phyloP scores from a whole-genome alignment of 2,329 filamentous ascomycete species.

The Chrysoporthe deuterocubensis region DNA sequence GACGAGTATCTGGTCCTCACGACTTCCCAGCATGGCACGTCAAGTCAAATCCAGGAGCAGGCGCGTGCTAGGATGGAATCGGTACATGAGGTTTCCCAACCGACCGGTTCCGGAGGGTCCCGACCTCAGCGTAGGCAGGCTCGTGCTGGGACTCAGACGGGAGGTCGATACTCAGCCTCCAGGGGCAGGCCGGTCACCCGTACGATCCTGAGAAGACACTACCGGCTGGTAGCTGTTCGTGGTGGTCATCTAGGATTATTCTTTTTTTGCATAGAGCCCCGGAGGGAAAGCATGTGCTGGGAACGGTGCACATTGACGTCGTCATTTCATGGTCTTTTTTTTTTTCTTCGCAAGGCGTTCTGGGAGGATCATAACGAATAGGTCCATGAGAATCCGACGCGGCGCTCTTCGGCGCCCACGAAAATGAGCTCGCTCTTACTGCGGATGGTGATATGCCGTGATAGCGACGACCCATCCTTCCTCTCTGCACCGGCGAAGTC shows the following conservation, averaged over 20 bases:
- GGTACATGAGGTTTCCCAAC: background rate
- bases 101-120: background rate
- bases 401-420: background rate
- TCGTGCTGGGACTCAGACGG: background rate
- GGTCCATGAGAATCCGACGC: slow-evolving; percentile 10
- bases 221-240: background rate
- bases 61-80: background rate
- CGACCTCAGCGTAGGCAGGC: background rate
- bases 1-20: background rate
- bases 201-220: background rate
- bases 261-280: background rate
- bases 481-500: background rate
- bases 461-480: background rate
- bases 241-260: background rate
- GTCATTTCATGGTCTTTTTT: slow-evolving; percentile 11
- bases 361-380: slow-evolving; percentile 9
- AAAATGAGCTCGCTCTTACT: background rate
- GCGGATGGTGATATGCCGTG: background rate
- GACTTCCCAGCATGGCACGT: background rate
- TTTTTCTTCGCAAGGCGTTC: slow-evolving; percentile 20
- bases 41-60: background rate
- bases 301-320: slow-evolving; percentile 4
- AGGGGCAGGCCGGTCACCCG: background rate
- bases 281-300: slow-evolving; percentile 4
- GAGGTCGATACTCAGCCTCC: background rate